These are phyloP conservation scores for Clarireedia monteithiana DNA, from an alignment of 2,329 filamentous ascomycete genomes.

Conservation along the genomic window DNA sequence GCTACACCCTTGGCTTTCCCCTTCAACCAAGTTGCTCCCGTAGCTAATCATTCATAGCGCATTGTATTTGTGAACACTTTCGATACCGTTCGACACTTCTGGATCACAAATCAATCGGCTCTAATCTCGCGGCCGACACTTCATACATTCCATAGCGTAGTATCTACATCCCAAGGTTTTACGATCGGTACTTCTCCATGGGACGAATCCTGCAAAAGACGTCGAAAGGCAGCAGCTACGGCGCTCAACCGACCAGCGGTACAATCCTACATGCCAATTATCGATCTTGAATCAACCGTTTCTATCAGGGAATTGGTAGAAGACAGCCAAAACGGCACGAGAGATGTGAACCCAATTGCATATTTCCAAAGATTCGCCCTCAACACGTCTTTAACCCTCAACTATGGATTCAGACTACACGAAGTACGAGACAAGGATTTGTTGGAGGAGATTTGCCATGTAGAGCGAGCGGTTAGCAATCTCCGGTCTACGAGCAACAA, in stretches of 20 bases:
- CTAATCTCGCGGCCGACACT: slow-evolving; percentile 71
- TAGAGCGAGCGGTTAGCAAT: slow-evolving; percentile 69
- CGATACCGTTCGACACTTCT: slow-evolving; percentile 63
- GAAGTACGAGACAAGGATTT: slow-evolving; percentile 61
- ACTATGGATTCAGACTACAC: slow-evolving; percentile 67
- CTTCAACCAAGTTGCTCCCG: not conserved
- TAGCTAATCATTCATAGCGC: slow-evolving; percentile 35
- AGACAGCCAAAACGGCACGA: slow-evolving; percentile 52
- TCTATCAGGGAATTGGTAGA: slow-evolving; percentile 65
- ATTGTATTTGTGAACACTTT: slow-evolving; percentile 76
- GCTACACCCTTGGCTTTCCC: not conserved
- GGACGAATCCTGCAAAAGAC: slow-evolving; percentile 71
- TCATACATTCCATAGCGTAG: slow-evolving; percentile 75
- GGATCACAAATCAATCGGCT: slow-evolving; percentile 72
- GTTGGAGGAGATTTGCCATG: slow-evolving; percentile 64
- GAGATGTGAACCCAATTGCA: slow-evolving; percentile 61
- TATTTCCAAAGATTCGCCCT: slow-evolving; percentile 72
- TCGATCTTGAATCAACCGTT: slow-evolving; percentile 66
- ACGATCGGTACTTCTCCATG: slow-evolving; percentile 80
- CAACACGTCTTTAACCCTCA: slow-evolving; percentile 69
- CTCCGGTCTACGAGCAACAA: slow-evolving; percentile 76
- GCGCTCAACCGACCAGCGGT: slow-evolving; percentile 70
- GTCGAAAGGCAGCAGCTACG: slow-evolving; percentile 71
- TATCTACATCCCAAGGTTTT: slow-evolving; percentile 69
- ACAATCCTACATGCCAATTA: slow-evolving; percentile 74